Base-by-base conservation (phyloP, 805 yeast genomes). In the Brettanomyces sp. region DNA sequence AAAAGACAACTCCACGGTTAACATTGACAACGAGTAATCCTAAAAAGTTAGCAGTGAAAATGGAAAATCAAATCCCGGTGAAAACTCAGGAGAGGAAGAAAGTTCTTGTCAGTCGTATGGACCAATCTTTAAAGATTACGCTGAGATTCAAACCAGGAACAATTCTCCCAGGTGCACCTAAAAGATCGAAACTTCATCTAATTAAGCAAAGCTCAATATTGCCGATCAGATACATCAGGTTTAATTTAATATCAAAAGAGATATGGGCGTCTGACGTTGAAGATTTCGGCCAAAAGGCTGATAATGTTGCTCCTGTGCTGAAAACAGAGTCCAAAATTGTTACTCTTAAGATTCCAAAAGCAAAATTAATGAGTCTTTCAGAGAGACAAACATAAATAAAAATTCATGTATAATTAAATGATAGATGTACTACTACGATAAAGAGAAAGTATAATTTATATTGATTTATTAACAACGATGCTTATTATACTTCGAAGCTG, bases 141-240 rank as follows among this genome's bases (percentile, higher is more conserved):
- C 25, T 43, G 21, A n/a, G 11, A 12, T 43, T 43, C 24, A 43
- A 43, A 22, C 36, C 25, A n/a, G 41, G 41, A n/a, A 39, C 43
- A 14, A 28, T 13, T n/a, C 30, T 44, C 5, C 43, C 46, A 24
- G 46, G 43, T 18, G 34, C 41, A 3, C 44, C 38, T 13, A 56
- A 49, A 36, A 53, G 52, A 28, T 62, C 57, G 3, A 43, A 46
- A 3, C 56, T 42, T 23, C 56, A 50, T 4, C 52, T 62, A 1
- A 52, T 57, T 14, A 51, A 52, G 35, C 48, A 51, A 4, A 50
- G 50, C 5, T 39, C 49, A 1, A 33, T 30, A n/a, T 37, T 49
- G 33, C 56, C 66, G 30, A 43, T 64, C 9, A 55, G 76, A 38
- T 72, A 62, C 48, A 70, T 73, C 41, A 64, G 58, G 44, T 40